Evolutionary conservation across 2,329 filamentous ascomycete species (phyloP), one percentile per base, ranked within the genome.

Genomic region (Trichoderma sp.): DNA sequence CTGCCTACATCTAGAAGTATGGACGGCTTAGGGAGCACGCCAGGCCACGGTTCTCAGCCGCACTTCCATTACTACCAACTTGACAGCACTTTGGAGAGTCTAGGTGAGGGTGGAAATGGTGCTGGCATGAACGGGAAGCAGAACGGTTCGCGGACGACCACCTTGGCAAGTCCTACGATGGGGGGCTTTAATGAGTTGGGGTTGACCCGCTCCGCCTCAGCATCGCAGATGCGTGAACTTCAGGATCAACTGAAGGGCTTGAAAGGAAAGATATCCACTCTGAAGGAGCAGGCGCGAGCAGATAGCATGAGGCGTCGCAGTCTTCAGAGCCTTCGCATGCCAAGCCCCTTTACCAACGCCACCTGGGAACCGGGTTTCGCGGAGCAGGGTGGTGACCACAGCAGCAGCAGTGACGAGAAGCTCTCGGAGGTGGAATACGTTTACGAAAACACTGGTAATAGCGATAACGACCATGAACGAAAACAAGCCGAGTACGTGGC

Each of bases 201-300:
- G 6, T 83, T 93, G 9, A 89, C 89, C 31, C 89, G 94, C 21
- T 92, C 93, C 3, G 88, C 91, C 16, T 96, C 94, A 1, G 91
- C 91, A n/a, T 89, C 92, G 16, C 92, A 94, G 80, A 91, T 94
- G 81, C 91, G 92, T 9, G 89, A 90, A 69, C 86, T 98, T 60
- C 94, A 94, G 76, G 93, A 95, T 78, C 95, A 97, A 82, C 94
- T 98, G 90, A 92, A 93, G 74, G 94, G 93, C 71, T 87, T 98
- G 64, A 95, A 95, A 81, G 94, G 93, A 76, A 94, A 95, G 80
- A 95, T 98, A 45, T 95, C 94, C 1, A 93, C 88, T 18, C 84
- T 98, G 59, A 93, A 94, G 79, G 91, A 95, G 77, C 92, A 94
- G 79, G 93, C 94, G 0, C 90, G 93, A 24, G 93, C 93, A 75